Evolutionary conservation across 2,329 filamentous ascomycete species (phyloP), one percentile per base, ranked within the genome.

Genomic region (Penicillium sp.): DNA sequence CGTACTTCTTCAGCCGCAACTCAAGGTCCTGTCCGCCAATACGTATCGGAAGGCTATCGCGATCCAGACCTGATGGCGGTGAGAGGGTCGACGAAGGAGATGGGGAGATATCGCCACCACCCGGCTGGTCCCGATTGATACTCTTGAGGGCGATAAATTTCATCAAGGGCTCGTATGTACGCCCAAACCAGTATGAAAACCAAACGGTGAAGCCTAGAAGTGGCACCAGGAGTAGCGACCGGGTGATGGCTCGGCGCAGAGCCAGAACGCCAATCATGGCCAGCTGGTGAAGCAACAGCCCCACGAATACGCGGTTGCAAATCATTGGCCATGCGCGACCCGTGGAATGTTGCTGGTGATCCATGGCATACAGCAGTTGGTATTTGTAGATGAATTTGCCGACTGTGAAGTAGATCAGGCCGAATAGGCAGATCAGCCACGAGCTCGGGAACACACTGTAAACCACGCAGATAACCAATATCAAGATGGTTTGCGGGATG

Each of bases 241-340:
- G 83, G 21, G 87, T 85, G 66, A 92, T 90, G 0, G 90, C 91
- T 49, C 83, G 79, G 55, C 87, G 83, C 29, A 94, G 78, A 2
- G 90, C 90, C 56, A 99, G 83, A 61, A 93, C 88, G 3, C 93
- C 93, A 23, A 91, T 88, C 83, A 96, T 94, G 47, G 94, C 91
- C 23, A 96, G 77, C 74, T 99, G 92, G 70, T 97, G 97, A 42
- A 97, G 85, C 3, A 96, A 78, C 10, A 97, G 78, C 1, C 94
- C 94, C 25, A 97, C 79, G 55, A 97, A 85, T 58, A 97, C 84
- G 36, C 94, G 90, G 70, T 94, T 91, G 76, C 92, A 96, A 61
- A 99, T 96, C 83, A 99, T 96, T 49, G 90, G 89, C 94, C 94
- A 99, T 5, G 93, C 92, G 60, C 89, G 87, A 21, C 96, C 96